Evolutionary conservation across 495 filamentous ascomycete genomes (phyloP).

Genomic region (Neurospora tetraspora): DNA sequence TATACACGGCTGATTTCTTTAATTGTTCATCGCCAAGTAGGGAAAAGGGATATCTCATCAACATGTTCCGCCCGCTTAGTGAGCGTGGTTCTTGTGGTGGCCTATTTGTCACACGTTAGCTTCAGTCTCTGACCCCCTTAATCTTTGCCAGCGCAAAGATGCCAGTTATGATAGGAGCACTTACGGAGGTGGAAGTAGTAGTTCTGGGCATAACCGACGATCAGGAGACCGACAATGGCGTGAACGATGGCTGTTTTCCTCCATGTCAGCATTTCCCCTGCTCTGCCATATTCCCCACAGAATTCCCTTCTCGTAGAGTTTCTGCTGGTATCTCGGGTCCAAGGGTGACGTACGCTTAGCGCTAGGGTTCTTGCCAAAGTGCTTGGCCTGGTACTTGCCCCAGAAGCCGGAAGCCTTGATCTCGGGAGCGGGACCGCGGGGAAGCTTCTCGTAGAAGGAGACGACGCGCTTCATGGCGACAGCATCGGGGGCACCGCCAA

Average conservation of each 20-base stretch:
- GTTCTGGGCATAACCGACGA: slow-evolving; percentile 84
- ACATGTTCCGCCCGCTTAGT: slow-evolving; percentile 46
- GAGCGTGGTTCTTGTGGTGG: slow-evolving; percentile 98
- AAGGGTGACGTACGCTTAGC: slow-evolving; percentile 62
- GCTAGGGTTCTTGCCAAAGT: slow-evolving; percentile 89
- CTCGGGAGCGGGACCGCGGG: slow-evolving; percentile 76
- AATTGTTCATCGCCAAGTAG: slow-evolving; percentile 11
- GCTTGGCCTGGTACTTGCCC: slow-evolving; percentile 80
- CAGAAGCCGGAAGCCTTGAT: slow-evolving; percentile 68
- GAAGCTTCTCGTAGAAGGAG: slow-evolving; percentile 96
- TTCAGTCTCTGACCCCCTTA: too few species aligned
- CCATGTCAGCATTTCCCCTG: slow-evolving; percentile 14
- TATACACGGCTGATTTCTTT: slow-evolving; percentile 28
- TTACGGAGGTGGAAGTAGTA: slow-evolving; percentile 99
- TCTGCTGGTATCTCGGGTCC: neutral
- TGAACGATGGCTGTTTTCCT: slow-evolving; percentile 65
- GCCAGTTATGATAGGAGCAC: slow-evolving; percentile 19
- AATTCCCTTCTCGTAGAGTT: too few species aligned
- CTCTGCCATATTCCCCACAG: neutral
- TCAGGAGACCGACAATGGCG: slow-evolving; percentile 62
- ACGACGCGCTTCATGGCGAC: slow-evolving; percentile 92
- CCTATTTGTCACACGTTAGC: slow-evolving; percentile 38
- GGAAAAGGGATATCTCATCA: slow-evolving; percentile 1
- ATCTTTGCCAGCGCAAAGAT: too few species aligned
- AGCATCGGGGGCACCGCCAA: slow-evolving; percentile 88